Evolutionary conservation across 2,329 filamentous ascomycete species (phyloP), one percentile per base, ranked within the genome.

Genomic region (Fonsecaea multimorphosa): DNA sequence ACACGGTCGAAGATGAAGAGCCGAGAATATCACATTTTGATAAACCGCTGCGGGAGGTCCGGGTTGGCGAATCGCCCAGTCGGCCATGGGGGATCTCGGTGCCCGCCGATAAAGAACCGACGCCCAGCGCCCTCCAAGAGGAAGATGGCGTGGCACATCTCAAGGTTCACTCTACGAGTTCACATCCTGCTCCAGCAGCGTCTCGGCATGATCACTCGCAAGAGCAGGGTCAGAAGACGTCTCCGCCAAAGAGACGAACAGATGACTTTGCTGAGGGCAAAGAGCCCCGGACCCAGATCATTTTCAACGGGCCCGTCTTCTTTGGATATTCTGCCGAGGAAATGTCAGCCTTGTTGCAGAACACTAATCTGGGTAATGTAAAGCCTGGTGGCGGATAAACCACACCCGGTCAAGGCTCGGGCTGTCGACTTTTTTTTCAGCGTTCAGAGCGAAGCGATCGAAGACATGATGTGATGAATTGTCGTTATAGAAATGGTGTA

Each of bases 271-370:
- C 24, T 6, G 58, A 64, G 31, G 29, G 16, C 38, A 63, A 67
- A 60, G 67, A 67, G 55, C 24, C 34, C 34, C 66, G 74, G 9
- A 86, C 91, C 9, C 89, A 90, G 72, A 90, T 97, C 86, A 83
- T 96, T 0, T 97, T 97, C 74, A 96, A 91, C 8, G 94, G 94
- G 0, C 94, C 94, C 0, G 93, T 97, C 0, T 97, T 97, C 74
- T 92, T 98, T 72, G 94, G 94, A 0, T 97, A 97, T 74, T 88
- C 90, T 9, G 86, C 92, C 67, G 91, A 96, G 66, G 89, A 96
- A 75, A 91, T 91, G n/a, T 85, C 91, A 27, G 83, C 86, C 61
- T 84, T 96, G 58, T 85, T 96, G 81, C 88, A 90, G 71, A 68
- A 58, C 22, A 64, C 57, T 36, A 66, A 58, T 12, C 61, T 67